phyloP scores from a whole-genome alignment of 2,329 filamentous ascomycete genomes.

The Bipolaris cookei region DNA sequence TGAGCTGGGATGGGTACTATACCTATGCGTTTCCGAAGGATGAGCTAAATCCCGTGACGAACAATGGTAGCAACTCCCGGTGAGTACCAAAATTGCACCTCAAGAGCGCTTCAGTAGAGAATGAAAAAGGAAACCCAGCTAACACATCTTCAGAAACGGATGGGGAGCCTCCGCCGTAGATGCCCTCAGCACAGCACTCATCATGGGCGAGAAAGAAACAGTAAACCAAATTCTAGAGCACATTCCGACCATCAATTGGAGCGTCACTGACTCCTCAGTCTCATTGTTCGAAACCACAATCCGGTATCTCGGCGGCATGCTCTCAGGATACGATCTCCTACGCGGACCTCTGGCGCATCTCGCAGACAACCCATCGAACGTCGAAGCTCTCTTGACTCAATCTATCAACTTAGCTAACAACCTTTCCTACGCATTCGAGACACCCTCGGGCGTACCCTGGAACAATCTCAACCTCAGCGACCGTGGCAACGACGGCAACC shows the following conservation, averaged over 20 bases:
- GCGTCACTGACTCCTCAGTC: constrained; percentile 62
- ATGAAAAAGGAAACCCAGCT: neutral
- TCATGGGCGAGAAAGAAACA: constrained; percentile 74
- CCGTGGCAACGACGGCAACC: constrained; percentile 55
- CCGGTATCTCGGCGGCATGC: constrained; percentile 79
- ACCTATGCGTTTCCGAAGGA: constrained; percentile 79
- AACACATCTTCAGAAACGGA: constrained; percentile 64
- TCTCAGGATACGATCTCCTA: constrained; percentile 78
- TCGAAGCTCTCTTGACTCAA: constrained; percentile 69
- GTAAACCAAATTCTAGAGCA: constrained; percentile 74
- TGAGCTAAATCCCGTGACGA: constrained; percentile 72
- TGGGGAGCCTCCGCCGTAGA: constrained; percentile 88
- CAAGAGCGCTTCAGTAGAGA: neutral
- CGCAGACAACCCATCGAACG: constrained; percentile 54
- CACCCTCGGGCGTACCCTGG: constrained; percentile 74
- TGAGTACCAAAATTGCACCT: constrained; percentile 48
- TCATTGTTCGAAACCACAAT: constrained; percentile 92
- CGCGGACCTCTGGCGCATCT: constrained; percentile 67
- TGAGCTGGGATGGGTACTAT: constrained; percentile 61
- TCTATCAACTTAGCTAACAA: constrained; percentile 72
- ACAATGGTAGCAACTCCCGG: constrained; percentile 72
- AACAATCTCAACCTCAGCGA: constrained; percentile 70
- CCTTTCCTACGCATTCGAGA: constrained; percentile 79
- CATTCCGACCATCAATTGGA: constrained; percentile 74
- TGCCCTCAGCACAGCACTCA: constrained; percentile 76